Evolutionary conservation across 441 rosid species (phyloP).

Genomic region (Eutrema salsugineum): DNA sequence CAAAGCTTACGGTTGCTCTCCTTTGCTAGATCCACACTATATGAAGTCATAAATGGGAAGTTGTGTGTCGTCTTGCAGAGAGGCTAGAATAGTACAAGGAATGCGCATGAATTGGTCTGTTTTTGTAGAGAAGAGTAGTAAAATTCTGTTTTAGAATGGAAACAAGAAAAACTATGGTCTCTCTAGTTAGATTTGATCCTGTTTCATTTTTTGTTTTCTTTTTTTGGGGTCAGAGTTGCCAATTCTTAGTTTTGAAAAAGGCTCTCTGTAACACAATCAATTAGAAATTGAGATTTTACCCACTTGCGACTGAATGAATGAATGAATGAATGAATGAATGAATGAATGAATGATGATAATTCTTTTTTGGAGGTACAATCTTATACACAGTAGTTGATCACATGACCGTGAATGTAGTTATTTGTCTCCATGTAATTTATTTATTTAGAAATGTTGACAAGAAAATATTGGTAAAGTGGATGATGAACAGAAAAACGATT

Average conservation of each 20-base stretch:
- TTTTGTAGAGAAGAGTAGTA: conserved; percentile 14
- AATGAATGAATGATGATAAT: too few relatives aligned
- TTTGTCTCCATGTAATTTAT: not conserved
- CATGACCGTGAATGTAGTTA: not conserved
- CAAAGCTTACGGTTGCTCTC: not conserved
- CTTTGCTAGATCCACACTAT: conserved; percentile 9
- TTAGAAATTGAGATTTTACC: not conserved
- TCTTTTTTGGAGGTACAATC: not conserved
- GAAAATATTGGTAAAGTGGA: not conserved
- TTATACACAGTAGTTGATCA: not conserved
- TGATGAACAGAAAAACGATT: not conserved
- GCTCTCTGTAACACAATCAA: not conserved
- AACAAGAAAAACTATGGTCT: not conserved
- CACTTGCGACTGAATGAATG: not conserved
- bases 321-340: too few relatives aligned
- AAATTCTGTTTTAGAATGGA: conserved; percentile 9
- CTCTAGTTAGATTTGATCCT: conserved; percentile 9
- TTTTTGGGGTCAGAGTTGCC: not conserved
- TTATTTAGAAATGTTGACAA: not conserved
- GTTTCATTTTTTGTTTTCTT: not conserved
- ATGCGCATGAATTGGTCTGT: not conserved
- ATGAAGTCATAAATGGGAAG: conserved; percentile 7
- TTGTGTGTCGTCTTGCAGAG: not conserved
- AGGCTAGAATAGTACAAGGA: not conserved
- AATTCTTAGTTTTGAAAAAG: not conserved